Evolutionary conservation across 331 rosid species (phyloP).

Genomic region (Malus hybrid): DNA sequence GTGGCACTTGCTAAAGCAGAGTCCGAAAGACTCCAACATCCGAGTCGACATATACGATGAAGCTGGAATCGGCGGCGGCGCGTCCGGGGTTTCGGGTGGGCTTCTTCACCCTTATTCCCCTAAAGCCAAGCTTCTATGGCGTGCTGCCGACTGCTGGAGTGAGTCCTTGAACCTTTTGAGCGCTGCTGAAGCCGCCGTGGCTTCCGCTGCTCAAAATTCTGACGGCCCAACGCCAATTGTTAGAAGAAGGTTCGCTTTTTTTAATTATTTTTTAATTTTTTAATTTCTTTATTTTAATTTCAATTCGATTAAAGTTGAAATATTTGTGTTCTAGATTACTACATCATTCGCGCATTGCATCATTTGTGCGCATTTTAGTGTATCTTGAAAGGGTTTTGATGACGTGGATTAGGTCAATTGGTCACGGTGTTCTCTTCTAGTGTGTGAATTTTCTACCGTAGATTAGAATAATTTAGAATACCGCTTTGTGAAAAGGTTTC

Average conservation of each 20-base stretch:
- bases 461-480: too few species aligned
- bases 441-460: too few species aligned
- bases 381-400: too few species aligned
- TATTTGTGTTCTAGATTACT: too few species aligned
- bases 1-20: constrained; percentile 74
- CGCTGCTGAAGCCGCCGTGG: constrained; percentile 46
- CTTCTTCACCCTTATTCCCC: constrained; percentile 97
- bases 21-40: constrained; percentile 48
- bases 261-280: not conserved
- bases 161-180: constrained; percentile 68
- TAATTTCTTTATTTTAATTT: not conserved
- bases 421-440: not conserved
- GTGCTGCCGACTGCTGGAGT: constrained; percentile 84
- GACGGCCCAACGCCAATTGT: constrained; percentile 24
- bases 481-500: not conserved
- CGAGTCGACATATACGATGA: constrained; percentile 68
- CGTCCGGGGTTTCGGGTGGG: constrained; percentile 89
- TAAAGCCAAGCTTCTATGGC: constrained; percentile 77
- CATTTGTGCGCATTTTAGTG: not conserved
- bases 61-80: constrained; percentile 90
- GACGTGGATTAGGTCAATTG: too few species aligned
- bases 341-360: not conserved
- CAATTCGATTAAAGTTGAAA: too few species aligned
- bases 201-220: constrained; percentile 24
- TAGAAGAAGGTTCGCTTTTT: constrained; percentile 49